Percentiles rank a stretch among this genome's conserved stretches.
These are phyloP conservation scores for Lentinula guzmanii DNA, from an alignment of 768 basidiomycete genomes.

Conservation along the genomic window DNA sequence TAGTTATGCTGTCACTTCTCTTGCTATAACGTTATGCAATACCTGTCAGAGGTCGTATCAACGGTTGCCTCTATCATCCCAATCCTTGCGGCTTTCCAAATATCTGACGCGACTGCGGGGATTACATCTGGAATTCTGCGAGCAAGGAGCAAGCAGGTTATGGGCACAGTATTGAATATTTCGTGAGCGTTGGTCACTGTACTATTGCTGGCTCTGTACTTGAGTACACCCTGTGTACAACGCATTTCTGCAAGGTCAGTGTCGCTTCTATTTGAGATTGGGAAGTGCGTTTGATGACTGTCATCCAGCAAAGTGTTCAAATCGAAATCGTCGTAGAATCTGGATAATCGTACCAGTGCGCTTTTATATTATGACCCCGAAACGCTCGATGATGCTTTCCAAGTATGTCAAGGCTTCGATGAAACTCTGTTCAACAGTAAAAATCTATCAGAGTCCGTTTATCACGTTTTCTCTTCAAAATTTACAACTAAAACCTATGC, in stretches of 20 bases:
- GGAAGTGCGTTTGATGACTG: constrained; percentile 7
- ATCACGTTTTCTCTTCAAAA: neutral
- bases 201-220: neutral
- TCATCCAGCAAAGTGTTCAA: too few species aligned
- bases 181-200: neutral
- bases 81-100: too few species aligned
- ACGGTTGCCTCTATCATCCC: too few species aligned
- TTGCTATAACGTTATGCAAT: too few species aligned
- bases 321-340: constrained; percentile 4
- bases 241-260: neutral
- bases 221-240: neutral
- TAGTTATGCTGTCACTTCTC: too few species aligned
- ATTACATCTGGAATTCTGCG: too few species aligned
- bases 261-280: constrained; percentile 13
- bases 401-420: constrained; percentile 9
- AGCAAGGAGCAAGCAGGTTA: too few species aligned
- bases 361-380: constrained; percentile 10
- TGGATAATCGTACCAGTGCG: constrained; percentile 10
- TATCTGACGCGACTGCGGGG: too few species aligned
- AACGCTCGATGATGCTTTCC: constrained; percentile 6
- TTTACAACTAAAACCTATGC: neutral
- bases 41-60: too few species aligned
- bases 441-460: neutral
- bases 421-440: constrained; percentile 9
- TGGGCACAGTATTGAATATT: too few species aligned